Conservation (phyloP, 768 basidiomycete genomes). For the Lentinus brumalis region DNA sequence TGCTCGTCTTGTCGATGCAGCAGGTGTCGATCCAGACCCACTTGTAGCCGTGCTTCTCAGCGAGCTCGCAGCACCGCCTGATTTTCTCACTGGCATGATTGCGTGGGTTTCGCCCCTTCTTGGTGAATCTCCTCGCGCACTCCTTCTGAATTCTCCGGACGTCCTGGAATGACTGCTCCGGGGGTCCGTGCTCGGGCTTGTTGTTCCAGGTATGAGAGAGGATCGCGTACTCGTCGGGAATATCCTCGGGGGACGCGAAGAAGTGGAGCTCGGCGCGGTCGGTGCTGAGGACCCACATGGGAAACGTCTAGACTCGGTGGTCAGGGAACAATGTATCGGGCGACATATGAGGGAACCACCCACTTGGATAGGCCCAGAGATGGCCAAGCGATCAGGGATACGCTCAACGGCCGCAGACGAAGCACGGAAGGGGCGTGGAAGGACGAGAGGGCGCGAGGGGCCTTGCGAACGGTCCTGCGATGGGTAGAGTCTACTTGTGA, state of each 20-base stretch:
- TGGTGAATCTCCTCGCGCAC: neutral
- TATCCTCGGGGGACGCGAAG: neutral
- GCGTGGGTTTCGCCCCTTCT: neutral
- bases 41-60: neutral
- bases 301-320: no score
- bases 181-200: no score
- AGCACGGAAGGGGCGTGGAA: no score
- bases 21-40: neutral
- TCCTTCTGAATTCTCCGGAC: neutral
- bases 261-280: neutral
- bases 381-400: no score
- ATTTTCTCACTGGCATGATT: neutral
- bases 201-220: neutral
- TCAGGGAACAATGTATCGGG: no score
- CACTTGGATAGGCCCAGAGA: no score
- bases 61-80: neutral
- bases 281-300: neutral
- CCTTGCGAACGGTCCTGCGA: no score
- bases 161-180: neutral
- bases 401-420: no score
- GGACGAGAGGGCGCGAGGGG: no score
- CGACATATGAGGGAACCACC: no score
- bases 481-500: no score
- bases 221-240: neutral
- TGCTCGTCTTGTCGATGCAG: conserved; percentile 1